Base-by-base conservation (phyloP, 108 stramenopile genomes). In the Stephanodiscus triporus region DNA sequence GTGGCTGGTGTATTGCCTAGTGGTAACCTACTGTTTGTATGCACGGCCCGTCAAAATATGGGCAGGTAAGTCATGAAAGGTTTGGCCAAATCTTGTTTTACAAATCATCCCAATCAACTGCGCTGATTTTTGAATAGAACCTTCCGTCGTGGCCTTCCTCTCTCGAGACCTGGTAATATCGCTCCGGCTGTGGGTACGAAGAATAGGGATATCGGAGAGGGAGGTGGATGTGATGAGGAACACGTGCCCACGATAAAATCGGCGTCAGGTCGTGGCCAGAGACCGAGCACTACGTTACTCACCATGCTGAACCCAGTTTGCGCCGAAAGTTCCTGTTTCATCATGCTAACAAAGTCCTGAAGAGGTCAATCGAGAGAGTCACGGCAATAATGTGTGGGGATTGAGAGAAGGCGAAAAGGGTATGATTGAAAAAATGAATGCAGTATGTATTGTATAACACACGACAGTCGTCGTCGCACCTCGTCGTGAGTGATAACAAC, bases 401-500 rank as follows among this genome's bases (percentile, higher is more conserved):
- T 40, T 40, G 40, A 0, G n/a, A n/a, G n/a, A n/a, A n/a, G n/a
- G n/a, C n/a, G n/a, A n/a, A n/a, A n/a, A n/a, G n/a, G n/a, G n/a
- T n/a, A n/a, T n/a, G n/a, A n/a, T n/a, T n/a, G n/a, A n/a, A n/a
- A n/a, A n/a, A n/a, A n/a, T n/a, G n/a, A n/a, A n/a, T n/a, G n/a
- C n/a, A n/a, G n/a, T n/a, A n/a, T n/a, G n/a, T n/a, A n/a, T n/a
- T n/a, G n/a, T n/a, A n/a, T n/a, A 11, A 11, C 9, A 40, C 40
- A 40, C 9, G 9, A 9, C 11, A 1, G 40, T 9, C 11, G 40
- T 40, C 40, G 9, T 40, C 40, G 40, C 11, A 40, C 40, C 43
- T 98, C 97, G 63, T 99, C 99, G 84, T 99, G 99, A 5, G 99
- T 99, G 75, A 99, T 99, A 51, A 95, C 66, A 36, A 99, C 76